These are phyloP conservation scores for Rhipidocladum racemiflorum DNA, from an alignment of 176 grass and related monocot species.

Conservation along the genomic window DNA sequence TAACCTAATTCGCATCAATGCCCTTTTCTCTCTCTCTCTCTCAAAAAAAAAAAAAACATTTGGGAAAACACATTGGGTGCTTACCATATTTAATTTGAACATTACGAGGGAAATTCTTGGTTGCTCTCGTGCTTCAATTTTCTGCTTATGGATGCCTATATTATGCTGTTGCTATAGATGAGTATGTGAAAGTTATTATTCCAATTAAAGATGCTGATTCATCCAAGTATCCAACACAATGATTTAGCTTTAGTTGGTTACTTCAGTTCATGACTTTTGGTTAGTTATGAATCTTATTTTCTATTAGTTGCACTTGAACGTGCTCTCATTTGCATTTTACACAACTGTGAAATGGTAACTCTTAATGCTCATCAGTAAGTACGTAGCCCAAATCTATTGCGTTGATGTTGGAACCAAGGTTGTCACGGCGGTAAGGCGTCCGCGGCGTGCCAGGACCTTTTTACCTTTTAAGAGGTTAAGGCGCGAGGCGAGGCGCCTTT, in stretches of 20 bases:
- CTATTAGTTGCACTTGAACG: background rate
- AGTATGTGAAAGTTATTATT: background rate
- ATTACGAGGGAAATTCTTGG: background rate
- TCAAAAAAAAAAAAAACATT: slow-evolving; percentile 2
- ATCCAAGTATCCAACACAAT: background rate
- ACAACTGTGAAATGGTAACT: background rate
- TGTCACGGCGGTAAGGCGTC: too few species aligned
- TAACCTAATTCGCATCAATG: background rate
- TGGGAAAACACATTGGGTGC: background rate
- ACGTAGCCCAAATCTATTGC: background rate
- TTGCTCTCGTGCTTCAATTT: slow-evolving; percentile 7
- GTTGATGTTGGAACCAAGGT: background rate
- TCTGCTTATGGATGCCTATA: background rate
- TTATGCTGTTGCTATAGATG: background rate
- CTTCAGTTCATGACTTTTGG: slow-evolving; percentile 3
- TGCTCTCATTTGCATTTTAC: background rate
- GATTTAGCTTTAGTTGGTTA: background rate
- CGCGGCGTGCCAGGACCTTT: too few species aligned
- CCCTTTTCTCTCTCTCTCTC: background rate
- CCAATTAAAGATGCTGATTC: background rate
- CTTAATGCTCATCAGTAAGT: background rate
- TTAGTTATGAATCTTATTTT: slow-evolving; percentile 7
- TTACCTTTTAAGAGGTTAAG: too few species aligned
- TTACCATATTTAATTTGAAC: background rate
- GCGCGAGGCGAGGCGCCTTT: too few species aligned